phyloP scores from a whole-genome alignment of 805 yeast genomes.

The Nakazawaea ishiwadae region DNA sequence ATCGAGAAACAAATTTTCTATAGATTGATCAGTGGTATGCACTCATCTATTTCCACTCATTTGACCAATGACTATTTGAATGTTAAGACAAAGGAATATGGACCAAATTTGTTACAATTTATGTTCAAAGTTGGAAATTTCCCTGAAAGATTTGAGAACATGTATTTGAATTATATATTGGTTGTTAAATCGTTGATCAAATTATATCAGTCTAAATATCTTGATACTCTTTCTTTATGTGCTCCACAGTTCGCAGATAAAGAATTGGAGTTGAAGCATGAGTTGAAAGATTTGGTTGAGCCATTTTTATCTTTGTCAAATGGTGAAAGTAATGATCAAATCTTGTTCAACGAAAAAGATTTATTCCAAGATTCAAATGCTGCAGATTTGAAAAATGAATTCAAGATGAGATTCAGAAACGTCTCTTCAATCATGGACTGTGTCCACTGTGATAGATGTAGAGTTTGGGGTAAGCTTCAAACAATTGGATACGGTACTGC shows the following conservation, averaged over 20 bases:
- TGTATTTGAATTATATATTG: slow-evolving; percentile 89
- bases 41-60: slow-evolving; percentile 92
- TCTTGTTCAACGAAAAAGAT: slow-evolving; percentile 40
- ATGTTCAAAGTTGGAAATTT: slow-evolving; percentile 86
- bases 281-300: slow-evolving; percentile 26
- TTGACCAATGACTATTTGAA: slow-evolving; percentile 78
- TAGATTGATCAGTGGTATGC: slow-evolving; percentile 87
- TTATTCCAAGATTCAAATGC: slow-evolving; percentile 41
- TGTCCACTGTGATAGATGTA: slow-evolving; percentile 96
- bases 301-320: slow-evolving; percentile 22
- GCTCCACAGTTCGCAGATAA: slow-evolving; percentile 22
- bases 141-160: slow-evolving; percentile 84
- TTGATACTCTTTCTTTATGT: slow-evolving; percentile 24
- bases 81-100: slow-evolving; percentile 69
- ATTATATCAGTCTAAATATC: slow-evolving; percentile 26
- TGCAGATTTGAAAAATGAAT: slow-evolving; percentile 73
- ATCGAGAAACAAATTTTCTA: slow-evolving; percentile 86
- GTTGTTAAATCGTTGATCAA: slow-evolving; percentile 79
- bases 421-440: slow-evolving; percentile 95
- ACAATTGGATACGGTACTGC: slow-evolving; percentile 98
- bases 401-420: slow-evolving; percentile 79
- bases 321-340: slow-evolving; percentile 16
- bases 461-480: slow-evolving; percentile 97
- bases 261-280: slow-evolving; percentile 23
- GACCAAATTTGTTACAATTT: slow-evolving; percentile 76